Base-by-base conservation (phyloP, 345 rosid species). In the Eucalyptus cladocalyx region DNA sequence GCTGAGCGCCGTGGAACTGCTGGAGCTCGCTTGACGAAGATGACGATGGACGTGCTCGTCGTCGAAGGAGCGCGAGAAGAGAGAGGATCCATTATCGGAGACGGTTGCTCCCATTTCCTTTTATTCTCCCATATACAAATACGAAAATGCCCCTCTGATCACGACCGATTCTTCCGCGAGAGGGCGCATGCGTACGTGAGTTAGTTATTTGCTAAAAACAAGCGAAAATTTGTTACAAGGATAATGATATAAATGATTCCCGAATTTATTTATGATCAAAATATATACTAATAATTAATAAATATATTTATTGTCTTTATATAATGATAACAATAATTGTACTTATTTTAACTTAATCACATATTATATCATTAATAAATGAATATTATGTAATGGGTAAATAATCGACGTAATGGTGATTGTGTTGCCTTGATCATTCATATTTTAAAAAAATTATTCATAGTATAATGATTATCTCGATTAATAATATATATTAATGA, bases 331-430 rank as follows among this genome's bases (percentile, higher is more conserved):
- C 1, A n/a, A 62, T 8, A 53, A 53, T 14, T 62, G 32, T 30
- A 62, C 19, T 30, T 62, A 62, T 62, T n/a, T 14, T 62, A n/a
- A 62, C 34, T 8, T 53, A 53, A 53, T 53, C 58, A 53, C 58
- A 21, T 53, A 53, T 21, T 53, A 53, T 53, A 62, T 30, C 34
- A 30, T 4, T 62, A 62, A 62, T 30, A 3, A 62, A 62, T 30
- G 8, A 6, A 62, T 62, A 62, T 30, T 30, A 28, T 62, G 69
- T 62, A 30, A 62, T 30, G 34, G 34, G 18, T 30, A 30, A 62
- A 62, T 30, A 13, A 30, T 30, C 1, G 0, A 30, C 0, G 18
- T 13, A 3, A 62, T 28, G 16, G 9, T 28, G 69, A 6, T 62
- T 62, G 15, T 62, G 34, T 30, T 62, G 4, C 16, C 17, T 62